phyloP scores from a whole-genome alignment of 2,329 filamentous ascomycete genomes.

The Teratosphaeria nubilosa region DNA sequence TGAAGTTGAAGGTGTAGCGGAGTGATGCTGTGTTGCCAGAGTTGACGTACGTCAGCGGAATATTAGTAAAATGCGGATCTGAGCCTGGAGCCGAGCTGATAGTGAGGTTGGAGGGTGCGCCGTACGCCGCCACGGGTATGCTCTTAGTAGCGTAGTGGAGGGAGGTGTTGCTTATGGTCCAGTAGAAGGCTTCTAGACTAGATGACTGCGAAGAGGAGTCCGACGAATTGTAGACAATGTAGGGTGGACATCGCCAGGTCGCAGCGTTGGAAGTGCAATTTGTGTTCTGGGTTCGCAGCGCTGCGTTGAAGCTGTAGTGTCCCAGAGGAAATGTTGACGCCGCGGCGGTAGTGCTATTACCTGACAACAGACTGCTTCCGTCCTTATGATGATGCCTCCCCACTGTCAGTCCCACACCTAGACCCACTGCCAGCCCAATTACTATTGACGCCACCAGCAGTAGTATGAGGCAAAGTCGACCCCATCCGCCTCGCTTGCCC shows the following conservation, averaged over 20 bases:
- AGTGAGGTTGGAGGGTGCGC: conserved; percentile 25
- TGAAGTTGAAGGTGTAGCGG: conserved; percentile 49
- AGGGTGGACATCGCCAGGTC: conserved; percentile 56
- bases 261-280: conserved; percentile 48
- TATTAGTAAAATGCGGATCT: conserved; percentile 45
- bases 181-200: conserved; percentile 47
- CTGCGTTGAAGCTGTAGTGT: conserved; percentile 51
- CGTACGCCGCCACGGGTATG: conserved; percentile 48
- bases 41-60: conserved; percentile 41
- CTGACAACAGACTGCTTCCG: conserved; percentile 6
- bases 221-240: conserved; percentile 37
- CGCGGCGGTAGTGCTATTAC: neutral
- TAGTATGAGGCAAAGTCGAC: conserved; percentile 28
- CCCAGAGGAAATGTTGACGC: conserved; percentile 47
- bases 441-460: conserved; percentile 29
- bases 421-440: conserved; percentile 28
- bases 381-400: conserved; percentile 9
- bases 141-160: conserved; percentile 32
- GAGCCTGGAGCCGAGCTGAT: conserved; percentile 47
- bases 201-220: conserved; percentile 17
- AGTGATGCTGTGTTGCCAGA: conserved; percentile 37
- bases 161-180: conserved; percentile 43
- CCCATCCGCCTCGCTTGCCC: conserved; percentile 28
- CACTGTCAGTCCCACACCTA: conserved; percentile 27
- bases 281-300: conserved; percentile 43